phyloP scores from a whole-genome alignment of 345 rosid species.

The Sonneratia alba region DNA sequence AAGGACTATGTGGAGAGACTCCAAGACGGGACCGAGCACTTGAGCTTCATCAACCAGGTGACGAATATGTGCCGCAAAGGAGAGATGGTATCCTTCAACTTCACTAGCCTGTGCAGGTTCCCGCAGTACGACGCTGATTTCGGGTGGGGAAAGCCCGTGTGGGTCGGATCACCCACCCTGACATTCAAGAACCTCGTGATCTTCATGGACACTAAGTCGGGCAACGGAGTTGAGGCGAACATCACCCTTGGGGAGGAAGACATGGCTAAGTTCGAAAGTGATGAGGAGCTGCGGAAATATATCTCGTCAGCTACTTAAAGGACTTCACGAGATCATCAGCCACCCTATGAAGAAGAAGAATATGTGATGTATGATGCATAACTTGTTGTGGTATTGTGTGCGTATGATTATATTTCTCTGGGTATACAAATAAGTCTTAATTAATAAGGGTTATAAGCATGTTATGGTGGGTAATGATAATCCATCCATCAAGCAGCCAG shows the following conservation, averaged over 20 bases:
- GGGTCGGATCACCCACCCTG: slow-evolving; percentile 16
- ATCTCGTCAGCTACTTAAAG: not conserved
- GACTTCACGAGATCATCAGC: not conserved
- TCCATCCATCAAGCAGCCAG: not conserved
- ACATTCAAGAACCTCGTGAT: slow-evolving; percentile 16
- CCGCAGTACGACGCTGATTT: slow-evolving; percentile 28
- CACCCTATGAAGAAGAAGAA: too few relatives aligned
- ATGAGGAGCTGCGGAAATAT: slow-evolving; percentile 9
- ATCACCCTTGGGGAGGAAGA: slow-evolving; percentile 19
- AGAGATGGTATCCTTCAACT: slow-evolving; percentile 16
- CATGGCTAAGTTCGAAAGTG: slow-evolving; percentile 22
- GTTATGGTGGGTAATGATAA: not conserved
- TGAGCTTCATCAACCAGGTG: slow-evolving; percentile 6
- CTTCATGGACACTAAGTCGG: slow-evolving; percentile 19
- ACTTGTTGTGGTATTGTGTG: not conserved
- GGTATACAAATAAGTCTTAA: too few relatives aligned
- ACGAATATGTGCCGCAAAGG: slow-evolving; percentile 10
- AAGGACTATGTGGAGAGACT: slow-evolving; percentile 21
- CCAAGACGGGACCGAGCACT: slow-evolving; percentile 17
- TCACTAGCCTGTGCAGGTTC: slow-evolving; percentile 30
- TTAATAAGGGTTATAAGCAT: not conserved
- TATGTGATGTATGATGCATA: too few relatives aligned
- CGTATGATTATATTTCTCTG: too few relatives aligned
- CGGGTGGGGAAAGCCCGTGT: slow-evolving; percentile 28
- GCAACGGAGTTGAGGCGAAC: slow-evolving; percentile 22